Percentiles rank a stretch among this genome's conserved stretches.
Conservation (phyloP, 306 rosid genomes). For the Sophora flavescens region DNA sequence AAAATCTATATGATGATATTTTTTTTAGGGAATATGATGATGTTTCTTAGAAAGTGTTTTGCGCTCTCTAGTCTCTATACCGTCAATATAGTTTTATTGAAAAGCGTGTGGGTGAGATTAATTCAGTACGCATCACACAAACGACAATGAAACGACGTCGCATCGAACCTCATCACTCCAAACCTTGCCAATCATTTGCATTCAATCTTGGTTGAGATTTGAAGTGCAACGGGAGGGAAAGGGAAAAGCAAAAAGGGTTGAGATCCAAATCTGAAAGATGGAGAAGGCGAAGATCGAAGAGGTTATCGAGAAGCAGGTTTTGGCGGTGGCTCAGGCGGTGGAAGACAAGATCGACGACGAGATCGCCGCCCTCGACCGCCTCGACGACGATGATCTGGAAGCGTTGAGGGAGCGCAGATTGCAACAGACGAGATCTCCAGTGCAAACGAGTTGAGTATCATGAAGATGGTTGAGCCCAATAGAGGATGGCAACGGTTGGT, state of each 20-base stretch:
- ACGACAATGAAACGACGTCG: slow-evolving; percentile 22
- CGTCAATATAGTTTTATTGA: background rate
- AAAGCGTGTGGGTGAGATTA: slow-evolving; percentile 8
- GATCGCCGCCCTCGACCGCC: slow-evolving; percentile 86
- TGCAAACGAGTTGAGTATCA: too few species aligned
- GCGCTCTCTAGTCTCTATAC: background rate
- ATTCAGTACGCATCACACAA: background rate
- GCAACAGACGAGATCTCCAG: slow-evolving; percentile 98
- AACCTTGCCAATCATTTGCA: background rate
- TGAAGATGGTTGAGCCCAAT: too few species aligned
- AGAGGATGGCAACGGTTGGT: too few species aligned
- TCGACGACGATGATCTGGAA: slow-evolving; percentile 83
- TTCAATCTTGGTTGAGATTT: slow-evolving; percentile 17
- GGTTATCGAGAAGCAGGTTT: slow-evolving; percentile 82
- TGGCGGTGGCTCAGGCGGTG: slow-evolving; percentile 86
- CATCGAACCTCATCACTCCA: background rate
- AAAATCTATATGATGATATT: too few species aligned
- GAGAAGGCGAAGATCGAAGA: slow-evolving; percentile 64
- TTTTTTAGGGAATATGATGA: too few species aligned
- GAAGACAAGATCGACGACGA: slow-evolving; percentile 93
- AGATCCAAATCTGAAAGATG: slow-evolving; percentile 54
- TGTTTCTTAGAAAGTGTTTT: too few species aligned
- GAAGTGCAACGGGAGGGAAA: slow-evolving; percentile 7
- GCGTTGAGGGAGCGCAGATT: slow-evolving; percentile 86
- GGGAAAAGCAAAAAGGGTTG: background rate